A percentile compares a stretch with the other conserved stretches of the same genome.
Conservation (phyloP, 108 stramenopile genomes). For the Skeletonema marinoi region DNA sequence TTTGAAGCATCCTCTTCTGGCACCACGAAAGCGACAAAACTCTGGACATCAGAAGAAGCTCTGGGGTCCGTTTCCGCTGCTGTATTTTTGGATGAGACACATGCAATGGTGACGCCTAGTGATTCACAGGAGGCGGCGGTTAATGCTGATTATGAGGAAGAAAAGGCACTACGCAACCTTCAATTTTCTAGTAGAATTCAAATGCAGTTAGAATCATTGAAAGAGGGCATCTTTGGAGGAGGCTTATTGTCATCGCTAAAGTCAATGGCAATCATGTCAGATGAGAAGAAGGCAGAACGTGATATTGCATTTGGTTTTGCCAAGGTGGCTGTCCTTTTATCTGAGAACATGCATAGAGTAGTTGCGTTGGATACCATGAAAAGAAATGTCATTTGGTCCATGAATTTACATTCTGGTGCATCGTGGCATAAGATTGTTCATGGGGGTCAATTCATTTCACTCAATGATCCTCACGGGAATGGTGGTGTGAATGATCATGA, state of each 20-base stretch:
- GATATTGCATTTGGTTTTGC: constrained; percentile 81
- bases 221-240: constrained; percentile 34
- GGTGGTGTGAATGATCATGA: constrained; percentile 75
- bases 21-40: constrained; percentile 22
- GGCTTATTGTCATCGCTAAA: constrained; percentile 21
- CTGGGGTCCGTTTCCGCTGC: constrained; percentile 62
- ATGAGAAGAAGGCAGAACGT: constrained; percentile 44
- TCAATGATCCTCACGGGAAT: constrained; percentile 66
- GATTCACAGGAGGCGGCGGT: constrained; percentile 1
- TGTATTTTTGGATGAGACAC: constrained; percentile 79
- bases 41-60: constrained; percentile 82
- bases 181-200: constrained; percentile 57
- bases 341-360: constrained; percentile 56
- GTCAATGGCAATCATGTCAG: constrained; percentile 32
- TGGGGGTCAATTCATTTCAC: constrained; percentile 61
- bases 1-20: constrained; percentile 18
- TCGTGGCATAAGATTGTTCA: constrained; percentile 78
- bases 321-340: constrained; percentile 76
- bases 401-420: constrained; percentile 62
- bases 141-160: constrained; percentile 50
- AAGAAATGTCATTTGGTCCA: constrained; percentile 53
- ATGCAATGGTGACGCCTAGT: constrained; percentile 25
- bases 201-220: constrained; percentile 55
- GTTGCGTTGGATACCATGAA: constrained; percentile 67
- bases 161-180: constrained; percentile 56